These are phyloP conservation scores for Solanum hybrid DNA, from an alignment of 305 asterid genomes.

Conservation along the genomic window DNA sequence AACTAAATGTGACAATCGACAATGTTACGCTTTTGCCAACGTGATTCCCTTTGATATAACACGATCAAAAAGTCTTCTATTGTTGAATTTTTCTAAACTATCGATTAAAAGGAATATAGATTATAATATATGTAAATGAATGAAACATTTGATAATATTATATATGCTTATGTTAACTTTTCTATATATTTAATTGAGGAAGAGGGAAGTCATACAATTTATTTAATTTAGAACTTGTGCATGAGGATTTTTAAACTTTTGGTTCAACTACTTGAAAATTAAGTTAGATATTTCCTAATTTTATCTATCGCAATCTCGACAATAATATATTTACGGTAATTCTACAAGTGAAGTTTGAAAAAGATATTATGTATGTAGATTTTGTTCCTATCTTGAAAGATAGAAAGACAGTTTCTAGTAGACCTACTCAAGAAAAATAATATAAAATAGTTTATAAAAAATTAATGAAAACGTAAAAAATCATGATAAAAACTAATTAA, in stretches of 20 bases:
- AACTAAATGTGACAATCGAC: not conserved
- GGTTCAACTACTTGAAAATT: not conserved
- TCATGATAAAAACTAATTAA: too few relatives aligned
- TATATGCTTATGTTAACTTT: not conserved
- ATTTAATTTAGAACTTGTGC: not conserved
- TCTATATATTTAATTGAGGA: not conserved
- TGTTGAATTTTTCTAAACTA: not conserved
- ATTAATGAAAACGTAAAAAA: too few relatives aligned
- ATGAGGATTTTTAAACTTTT: not conserved
- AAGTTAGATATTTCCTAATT: not conserved
- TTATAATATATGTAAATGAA: not conserved
- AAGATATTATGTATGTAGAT: not conserved
- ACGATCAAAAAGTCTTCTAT: not conserved
- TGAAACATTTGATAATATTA: not conserved
- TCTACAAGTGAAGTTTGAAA: accelerated
- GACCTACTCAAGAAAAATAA: not conserved
- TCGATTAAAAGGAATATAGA: not conserved
- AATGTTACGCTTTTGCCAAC: not conserved
- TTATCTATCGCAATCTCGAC: not conserved
- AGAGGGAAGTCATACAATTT: not conserved
- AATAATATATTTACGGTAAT: not conserved
- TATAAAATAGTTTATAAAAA: too few relatives aligned
- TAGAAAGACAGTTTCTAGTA: not conserved
- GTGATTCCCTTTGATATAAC: not conserved
- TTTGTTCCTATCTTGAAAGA: not conserved